A percentile compares a stretch with the other conserved stretches of the same genome.
Conservation (phyloP, 192 early-diverging fungal species). For the Pilaira anomala region DNA sequence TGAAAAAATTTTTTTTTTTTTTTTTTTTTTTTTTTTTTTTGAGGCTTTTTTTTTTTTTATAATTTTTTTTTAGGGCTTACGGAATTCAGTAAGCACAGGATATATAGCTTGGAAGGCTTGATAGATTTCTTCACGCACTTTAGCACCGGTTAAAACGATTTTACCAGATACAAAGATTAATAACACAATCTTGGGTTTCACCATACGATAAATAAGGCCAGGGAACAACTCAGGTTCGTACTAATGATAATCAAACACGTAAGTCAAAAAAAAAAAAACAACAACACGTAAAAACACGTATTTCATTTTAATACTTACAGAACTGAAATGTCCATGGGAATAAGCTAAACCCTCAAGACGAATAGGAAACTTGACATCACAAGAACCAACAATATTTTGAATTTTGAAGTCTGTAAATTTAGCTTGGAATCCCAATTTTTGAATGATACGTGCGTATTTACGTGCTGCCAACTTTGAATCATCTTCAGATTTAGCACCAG, state of each 20-base stretch:
- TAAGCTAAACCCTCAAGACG: slow-evolving; percentile 94
- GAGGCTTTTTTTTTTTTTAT: slow-evolving; percentile 15
- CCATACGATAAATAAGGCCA: slow-evolving; percentile 99
- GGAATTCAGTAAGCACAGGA: slow-evolving; percentile 88
- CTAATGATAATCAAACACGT: slow-evolving; percentile 33
- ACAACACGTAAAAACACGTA: background rate
- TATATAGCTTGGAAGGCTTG: slow-evolving; percentile 97
- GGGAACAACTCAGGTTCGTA: slow-evolving; percentile 99
- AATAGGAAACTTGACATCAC: slow-evolving; percentile 99
- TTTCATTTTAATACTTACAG: slow-evolving; percentile 51
- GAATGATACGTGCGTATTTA: slow-evolving; percentile 99
- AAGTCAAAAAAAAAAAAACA: background rate
- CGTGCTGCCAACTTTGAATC: slow-evolving; percentile 93
- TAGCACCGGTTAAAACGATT: slow-evolving; percentile 98
- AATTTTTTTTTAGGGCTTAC: slow-evolving; percentile 53
- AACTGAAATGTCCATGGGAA: slow-evolving; percentile 88
- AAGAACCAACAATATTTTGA: slow-evolving; percentile 98
- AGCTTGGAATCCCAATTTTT: slow-evolving; percentile 95
- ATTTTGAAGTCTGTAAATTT: slow-evolving; percentile 99
- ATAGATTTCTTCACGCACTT: slow-evolving; percentile 95
- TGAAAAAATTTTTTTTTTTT: slow-evolving; percentile 1
- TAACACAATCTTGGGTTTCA: slow-evolving; percentile 96
- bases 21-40: background rate
- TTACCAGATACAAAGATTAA: slow-evolving; percentile 99
- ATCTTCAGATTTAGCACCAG: slow-evolving; percentile 97